Conservation (phyloP, 2,329 filamentous ascomycete genomes). For the Hymenoscyphus linearis region DNA sequence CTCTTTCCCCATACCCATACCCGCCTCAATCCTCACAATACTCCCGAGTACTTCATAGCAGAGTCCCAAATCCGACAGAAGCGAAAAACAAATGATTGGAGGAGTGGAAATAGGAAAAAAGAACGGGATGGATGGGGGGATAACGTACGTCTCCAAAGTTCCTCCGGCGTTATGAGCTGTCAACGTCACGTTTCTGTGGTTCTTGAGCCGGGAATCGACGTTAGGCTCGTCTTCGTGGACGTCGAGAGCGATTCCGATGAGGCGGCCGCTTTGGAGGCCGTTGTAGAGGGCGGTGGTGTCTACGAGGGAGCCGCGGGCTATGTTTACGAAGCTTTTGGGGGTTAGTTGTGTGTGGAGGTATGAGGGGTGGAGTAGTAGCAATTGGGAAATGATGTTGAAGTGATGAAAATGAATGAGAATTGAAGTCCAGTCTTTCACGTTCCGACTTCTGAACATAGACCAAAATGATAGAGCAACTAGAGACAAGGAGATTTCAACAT, state of each 20-base stretch:
- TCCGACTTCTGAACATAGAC: not conserved
- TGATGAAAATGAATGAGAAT: not conserved
- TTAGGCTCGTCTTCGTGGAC: slow-evolving; percentile 57
- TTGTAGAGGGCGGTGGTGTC: slow-evolving; percentile 58
- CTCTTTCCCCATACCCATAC: not conserved
- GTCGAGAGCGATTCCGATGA: slow-evolving; percentile 55
- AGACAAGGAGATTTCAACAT: not conserved
- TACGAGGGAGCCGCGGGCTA: slow-evolving; percentile 59
- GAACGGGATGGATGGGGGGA: no score
- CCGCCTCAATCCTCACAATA: not conserved
- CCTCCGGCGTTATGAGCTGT: slow-evolving; percentile 66
- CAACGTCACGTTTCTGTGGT: slow-evolving; percentile 40
- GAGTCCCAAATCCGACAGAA: no score
- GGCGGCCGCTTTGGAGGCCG: slow-evolving; percentile 47
- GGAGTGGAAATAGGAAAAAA: no score
- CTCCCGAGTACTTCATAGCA: no score
- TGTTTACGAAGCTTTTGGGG: slow-evolving; percentile 50
- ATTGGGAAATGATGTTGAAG: not conserved
- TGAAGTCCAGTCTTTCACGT: not conserved
- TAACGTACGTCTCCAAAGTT: slow-evolving; percentile 51
- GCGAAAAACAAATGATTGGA: no score
- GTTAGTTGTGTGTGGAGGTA: not conserved
- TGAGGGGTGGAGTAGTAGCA: not conserved
- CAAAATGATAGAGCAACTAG: not conserved
- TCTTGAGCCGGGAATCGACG: slow-evolving; percentile 27